phyloP scores from a whole-genome alignment of 176 grass and related monocot species.

The Zoysia pacifica region DNA sequence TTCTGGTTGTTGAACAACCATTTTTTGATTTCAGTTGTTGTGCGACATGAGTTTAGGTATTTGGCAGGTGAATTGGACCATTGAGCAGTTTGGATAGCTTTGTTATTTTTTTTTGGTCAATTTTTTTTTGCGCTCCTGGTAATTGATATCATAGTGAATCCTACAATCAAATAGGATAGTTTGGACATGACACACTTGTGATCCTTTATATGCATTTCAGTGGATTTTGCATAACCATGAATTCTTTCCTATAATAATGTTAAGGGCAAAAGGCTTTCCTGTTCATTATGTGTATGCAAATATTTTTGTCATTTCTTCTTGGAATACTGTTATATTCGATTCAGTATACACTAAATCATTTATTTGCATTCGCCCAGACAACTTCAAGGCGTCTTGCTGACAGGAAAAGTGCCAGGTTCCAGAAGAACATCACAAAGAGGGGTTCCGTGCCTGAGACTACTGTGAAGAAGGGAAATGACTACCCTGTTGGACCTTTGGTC shows the following conservation, averaged over 20 bases:
- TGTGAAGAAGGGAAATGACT: slow-evolving; percentile 62
- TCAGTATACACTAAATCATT: slow-evolving; percentile 12
- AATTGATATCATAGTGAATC: neutral
- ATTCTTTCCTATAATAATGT: neutral
- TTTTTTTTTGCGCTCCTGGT: neutral
- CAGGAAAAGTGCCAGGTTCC: slow-evolving; percentile 57
- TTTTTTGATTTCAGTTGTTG: slow-evolving; percentile 1
- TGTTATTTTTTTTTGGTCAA: neutral
- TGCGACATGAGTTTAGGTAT: neutral
- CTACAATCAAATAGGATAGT: neutral
- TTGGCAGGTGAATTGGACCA: neutral
- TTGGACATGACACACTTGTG: neutral
- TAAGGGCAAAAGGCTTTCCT: neutral
- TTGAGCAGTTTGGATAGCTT: slow-evolving; percentile 9
- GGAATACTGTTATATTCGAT: neutral
- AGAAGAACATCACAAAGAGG: slow-evolving; percentile 59
- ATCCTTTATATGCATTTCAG: too few relatives aligned
- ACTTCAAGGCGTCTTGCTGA: slow-evolving; percentile 67
- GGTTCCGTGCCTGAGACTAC: slow-evolving; percentile 57
- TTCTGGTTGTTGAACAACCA: slow-evolving; percentile 2
- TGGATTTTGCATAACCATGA: too few relatives aligned
- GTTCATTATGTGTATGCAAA: neutral
- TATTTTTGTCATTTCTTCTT: neutral
- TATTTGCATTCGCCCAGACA: slow-evolving; percentile 44
- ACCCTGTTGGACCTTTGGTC: slow-evolving; percentile 61